These are phyloP conservation scores for Cryptococcus sp. DNA, from an alignment of 1,284 basidiomycete species.

Conservation along the genomic window DNA sequence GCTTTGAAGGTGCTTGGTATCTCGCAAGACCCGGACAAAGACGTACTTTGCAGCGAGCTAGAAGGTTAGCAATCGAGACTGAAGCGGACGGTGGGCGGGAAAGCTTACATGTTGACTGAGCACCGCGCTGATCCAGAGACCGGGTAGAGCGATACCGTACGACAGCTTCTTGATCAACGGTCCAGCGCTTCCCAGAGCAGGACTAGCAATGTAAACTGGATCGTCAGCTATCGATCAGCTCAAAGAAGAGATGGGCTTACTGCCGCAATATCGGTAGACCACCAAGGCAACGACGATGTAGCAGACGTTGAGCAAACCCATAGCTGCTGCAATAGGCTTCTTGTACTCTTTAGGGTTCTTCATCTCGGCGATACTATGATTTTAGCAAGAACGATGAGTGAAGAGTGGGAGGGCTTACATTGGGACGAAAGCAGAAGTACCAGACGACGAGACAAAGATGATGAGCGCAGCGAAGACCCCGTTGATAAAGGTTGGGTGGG, in stretches of 20 bases:
- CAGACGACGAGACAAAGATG: background rate
- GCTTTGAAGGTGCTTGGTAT: slow-evolving; percentile 54
- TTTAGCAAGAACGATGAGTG: background rate
- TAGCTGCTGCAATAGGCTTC: slow-evolving; percentile 13
- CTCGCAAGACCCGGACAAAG: slow-evolving; percentile 59
- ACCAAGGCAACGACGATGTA: slow-evolving; percentile 26
- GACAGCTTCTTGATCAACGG: slow-evolving; percentile 36
- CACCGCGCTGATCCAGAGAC: slow-evolving; percentile 28
- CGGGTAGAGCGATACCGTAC: slow-evolving; percentile 39
- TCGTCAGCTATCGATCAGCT: background rate
- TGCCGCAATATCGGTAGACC: slow-evolving; percentile 29
- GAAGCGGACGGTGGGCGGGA: too few species aligned
- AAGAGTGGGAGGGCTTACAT: too few species aligned
- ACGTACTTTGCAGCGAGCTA: slow-evolving; percentile 29
- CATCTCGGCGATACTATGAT: slow-evolving; percentile 22
- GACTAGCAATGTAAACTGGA: slow-evolving; percentile 39
- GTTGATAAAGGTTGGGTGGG: background rate
- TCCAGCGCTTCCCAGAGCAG: slow-evolving; percentile 47
- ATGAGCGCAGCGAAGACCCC: slow-evolving; percentile 4
- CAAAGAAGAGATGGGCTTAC: background rate
- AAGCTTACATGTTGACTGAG: slow-evolving; percentile 34
- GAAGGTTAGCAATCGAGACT: too few species aligned
- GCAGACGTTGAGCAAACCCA: slow-evolving; percentile 14
- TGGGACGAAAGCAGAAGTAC: background rate
- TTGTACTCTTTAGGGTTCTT: slow-evolving; percentile 20